Conservation (phyloP, 768 basidiomycete species). For the Mrakia gelida region DNA sequence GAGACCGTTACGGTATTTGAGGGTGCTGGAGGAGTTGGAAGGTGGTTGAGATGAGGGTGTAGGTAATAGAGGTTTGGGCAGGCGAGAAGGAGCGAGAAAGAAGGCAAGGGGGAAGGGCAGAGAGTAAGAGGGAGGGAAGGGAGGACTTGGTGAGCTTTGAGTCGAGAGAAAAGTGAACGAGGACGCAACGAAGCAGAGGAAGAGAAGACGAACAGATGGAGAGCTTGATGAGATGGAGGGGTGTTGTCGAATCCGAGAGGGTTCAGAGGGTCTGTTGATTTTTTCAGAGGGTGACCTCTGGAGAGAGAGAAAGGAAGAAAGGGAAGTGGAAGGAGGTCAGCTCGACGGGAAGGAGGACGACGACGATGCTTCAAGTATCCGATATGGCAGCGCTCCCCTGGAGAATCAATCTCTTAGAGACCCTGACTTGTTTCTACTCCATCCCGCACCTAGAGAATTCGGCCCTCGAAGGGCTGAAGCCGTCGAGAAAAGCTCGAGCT, state of each 20-base stretch:
- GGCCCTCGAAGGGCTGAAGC: not conserved
- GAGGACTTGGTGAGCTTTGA: not conserved
- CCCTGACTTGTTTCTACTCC: too few relatives aligned
- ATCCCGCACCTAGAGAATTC: not conserved
- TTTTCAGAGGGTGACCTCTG: conserved; percentile 19
- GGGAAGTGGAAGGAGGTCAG: not conserved
- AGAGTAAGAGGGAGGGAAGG: not conserved
- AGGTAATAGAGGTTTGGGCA: too few relatives aligned
- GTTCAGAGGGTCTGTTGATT: not conserved
- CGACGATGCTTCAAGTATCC: too few relatives aligned
- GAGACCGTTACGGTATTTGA: conserved; percentile 87
- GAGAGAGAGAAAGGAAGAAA: not conserved
- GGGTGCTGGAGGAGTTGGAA: conserved; percentile 59
- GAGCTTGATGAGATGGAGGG: not conserved
- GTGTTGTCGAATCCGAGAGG: conserved; percentile 11
- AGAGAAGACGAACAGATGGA: conserved; percentile 23
- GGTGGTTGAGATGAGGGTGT: conserved; percentile 53
- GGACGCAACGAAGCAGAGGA: not conserved
- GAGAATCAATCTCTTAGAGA: too few relatives aligned
- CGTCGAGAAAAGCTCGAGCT: not conserved
- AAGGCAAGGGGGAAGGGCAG: not conserved
- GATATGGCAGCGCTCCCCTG: too few relatives aligned
- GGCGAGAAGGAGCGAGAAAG: not conserved
- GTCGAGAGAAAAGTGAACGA: not conserved
- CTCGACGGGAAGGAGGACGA: not conserved